These are phyloP conservation scores for Naganishia randhawae DNA, from an alignment of 768 basidiomycete genomes.

Conservation along the genomic window DNA sequence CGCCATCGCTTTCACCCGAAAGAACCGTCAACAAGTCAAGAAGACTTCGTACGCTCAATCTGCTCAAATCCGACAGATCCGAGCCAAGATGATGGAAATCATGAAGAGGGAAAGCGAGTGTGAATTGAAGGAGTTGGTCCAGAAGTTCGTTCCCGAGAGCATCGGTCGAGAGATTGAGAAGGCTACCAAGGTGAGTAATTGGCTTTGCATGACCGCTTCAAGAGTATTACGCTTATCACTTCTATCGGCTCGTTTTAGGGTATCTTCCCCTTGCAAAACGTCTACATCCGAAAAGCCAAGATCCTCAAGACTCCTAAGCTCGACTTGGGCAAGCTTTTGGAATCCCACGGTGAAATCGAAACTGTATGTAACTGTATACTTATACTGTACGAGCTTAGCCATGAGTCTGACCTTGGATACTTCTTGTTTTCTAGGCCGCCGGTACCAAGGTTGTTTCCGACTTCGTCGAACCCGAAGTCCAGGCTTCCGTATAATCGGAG, in stretches of 20 bases:
- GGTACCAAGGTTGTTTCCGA: constrained; percentile 82
- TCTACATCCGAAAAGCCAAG: constrained; percentile 98
- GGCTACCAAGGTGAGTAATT: constrained; percentile 57
- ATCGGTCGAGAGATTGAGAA: constrained; percentile 99
- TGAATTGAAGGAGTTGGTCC: constrained; percentile 83
- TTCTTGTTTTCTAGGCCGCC: constrained; percentile 64
- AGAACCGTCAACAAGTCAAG: constrained; percentile 89
- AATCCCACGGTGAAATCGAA: constrained; percentile 91
- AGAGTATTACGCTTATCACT: neutral
- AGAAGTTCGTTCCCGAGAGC: constrained; percentile 98
- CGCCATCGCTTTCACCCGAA: constrained; percentile 98
- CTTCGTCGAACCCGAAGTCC: constrained; percentile 95
- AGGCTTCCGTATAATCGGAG: constrained; percentile 72
- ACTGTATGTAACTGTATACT: constrained; percentile 62
- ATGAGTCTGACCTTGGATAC: constrained; percentile 31
- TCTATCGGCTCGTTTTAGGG: constrained; percentile 48
- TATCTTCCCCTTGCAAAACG: constrained; percentile 99
- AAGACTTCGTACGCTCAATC: constrained; percentile 99
- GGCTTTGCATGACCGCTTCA: neutral
- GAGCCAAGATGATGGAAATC: constrained; percentile 93
- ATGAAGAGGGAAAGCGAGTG: constrained; percentile 83
- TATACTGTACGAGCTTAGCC: neutral
- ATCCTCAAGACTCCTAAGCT: constrained; percentile 97
- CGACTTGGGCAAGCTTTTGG: constrained; percentile 89
- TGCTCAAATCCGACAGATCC: constrained; percentile 90